Conservation (phyloP, 2,329 filamentous ascomycete species). For the Sclerotinia spermophila region DNA sequence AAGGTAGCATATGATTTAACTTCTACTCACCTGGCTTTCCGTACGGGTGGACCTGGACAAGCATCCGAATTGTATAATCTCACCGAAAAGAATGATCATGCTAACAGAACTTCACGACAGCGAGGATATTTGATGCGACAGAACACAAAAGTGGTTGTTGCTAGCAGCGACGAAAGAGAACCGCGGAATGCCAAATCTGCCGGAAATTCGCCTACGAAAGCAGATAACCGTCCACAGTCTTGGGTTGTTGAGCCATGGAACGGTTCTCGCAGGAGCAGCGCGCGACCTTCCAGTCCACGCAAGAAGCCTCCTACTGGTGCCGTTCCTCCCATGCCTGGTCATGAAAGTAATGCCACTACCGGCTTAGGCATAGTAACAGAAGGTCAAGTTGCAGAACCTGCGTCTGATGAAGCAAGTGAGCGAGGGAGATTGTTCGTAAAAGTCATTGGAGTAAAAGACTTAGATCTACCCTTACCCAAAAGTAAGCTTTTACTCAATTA, state of each 20-base stretch:
- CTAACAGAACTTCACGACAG: conserved; percentile 67
- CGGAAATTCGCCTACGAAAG: conserved; percentile 68
- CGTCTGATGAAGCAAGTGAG: conserved; percentile 72
- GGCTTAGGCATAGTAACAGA: conserved; percentile 64
- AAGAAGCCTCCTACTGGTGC: conserved; percentile 47
- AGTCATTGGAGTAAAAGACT: conserved; percentile 95
- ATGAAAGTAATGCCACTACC: conserved; percentile 68
- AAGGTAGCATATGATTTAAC: conserved; percentile 67
- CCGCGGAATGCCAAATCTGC: conserved; percentile 53
- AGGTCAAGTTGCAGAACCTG: conserved; percentile 44
- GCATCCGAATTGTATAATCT: conserved; percentile 38
- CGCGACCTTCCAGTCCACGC: conserved; percentile 47
- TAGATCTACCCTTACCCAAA: conserved; percentile 85
- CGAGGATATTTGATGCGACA: conserved; percentile 98
- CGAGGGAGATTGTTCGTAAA: conserved; percentile 93
- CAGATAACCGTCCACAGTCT: conserved; percentile 72
- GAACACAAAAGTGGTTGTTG: conserved; percentile 94
- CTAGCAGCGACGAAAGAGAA: conserved; percentile 65
- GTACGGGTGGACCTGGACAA: conserved; percentile 42
- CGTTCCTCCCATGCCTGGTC: conserved; percentile 80
- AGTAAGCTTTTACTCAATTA: conserved; percentile 51
- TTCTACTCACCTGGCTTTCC: conserved; percentile 29
- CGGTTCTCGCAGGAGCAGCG: conserved; percentile 66
- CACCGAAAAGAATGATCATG: conserved; percentile 39
- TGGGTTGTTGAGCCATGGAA: conserved; percentile 99